phyloP scores from a whole-genome alignment of 2,329 filamentous ascomycete genomes.

The Sporothrix euskadiensis region DNA sequence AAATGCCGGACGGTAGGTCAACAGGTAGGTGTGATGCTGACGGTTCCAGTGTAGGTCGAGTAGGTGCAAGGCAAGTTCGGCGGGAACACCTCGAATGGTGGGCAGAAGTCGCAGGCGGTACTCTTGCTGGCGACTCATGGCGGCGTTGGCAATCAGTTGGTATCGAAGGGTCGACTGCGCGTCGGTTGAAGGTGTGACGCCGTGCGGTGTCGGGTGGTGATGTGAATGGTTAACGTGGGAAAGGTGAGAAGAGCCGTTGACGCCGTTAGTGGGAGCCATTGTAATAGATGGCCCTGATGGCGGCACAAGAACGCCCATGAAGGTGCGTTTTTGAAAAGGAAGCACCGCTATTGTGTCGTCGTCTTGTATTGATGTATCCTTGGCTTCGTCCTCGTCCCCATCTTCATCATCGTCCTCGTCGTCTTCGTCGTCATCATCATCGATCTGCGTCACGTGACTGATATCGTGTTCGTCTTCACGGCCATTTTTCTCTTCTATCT shows the following conservation, averaged over 20 bases:
- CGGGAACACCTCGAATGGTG: conserved; percentile 33
- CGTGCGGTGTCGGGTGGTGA: neutral
- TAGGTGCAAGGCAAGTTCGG: conserved; percentile 42
- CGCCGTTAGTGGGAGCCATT: neutral
- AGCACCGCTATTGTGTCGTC: neutral
- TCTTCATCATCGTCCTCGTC: conserved; percentile 10
- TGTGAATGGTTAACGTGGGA: neutral
- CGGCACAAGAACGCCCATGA: conserved; percentile 16
- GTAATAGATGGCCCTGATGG: neutral
- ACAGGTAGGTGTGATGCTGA: conserved; percentile 43
- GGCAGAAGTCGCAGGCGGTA: conserved; percentile 19
- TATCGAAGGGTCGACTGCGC: neutral
- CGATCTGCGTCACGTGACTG: neutral
- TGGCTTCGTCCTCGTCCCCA: neutral
- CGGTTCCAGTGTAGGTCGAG: conserved; percentile 45
- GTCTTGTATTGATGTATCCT: neutral
- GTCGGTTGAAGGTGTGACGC: neutral
- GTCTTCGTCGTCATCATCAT: conserved; percentile 3
- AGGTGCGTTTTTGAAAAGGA: conserved; percentile 1
- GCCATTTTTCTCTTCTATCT: neutral
- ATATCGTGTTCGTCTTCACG: neutral
- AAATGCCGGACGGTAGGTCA: conserved; percentile 44
- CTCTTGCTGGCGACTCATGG: conserved; percentile 28
- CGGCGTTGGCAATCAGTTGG: conserved; percentile 28
- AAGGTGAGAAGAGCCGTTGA: neutral